Conservation (phyloP, 257 asterid genomes). For the Nicotiana obtusifolia region DNA sequence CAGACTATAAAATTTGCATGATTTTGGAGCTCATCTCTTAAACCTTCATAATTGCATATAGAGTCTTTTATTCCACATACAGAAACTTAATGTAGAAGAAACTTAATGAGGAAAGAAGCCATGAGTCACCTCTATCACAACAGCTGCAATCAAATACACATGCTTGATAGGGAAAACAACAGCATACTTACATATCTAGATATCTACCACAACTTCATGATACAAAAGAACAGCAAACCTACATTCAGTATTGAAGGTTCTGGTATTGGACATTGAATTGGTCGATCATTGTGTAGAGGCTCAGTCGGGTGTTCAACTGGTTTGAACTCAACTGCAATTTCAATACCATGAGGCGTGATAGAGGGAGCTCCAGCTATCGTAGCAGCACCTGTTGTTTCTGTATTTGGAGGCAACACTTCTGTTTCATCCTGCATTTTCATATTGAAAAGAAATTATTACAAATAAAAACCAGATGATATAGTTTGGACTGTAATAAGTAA, state of each 20-base stretch:
- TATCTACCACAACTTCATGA: background rate
- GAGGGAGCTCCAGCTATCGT: slow-evolving; percentile 39
- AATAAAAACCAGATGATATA: background rate
- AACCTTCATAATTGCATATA: background rate
- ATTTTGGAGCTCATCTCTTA: background rate
- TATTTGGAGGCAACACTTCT: slow-evolving; percentile 43
- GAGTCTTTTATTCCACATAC: background rate
- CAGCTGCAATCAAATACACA: background rate
- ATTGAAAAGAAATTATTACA: background rate
- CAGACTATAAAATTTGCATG: background rate
- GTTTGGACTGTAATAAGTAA: background rate
- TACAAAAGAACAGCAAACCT: slow-evolving; percentile 17
- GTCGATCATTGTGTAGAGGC: slow-evolving; percentile 80
- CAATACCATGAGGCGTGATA: slow-evolving; percentile 56
- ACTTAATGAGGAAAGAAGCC: background rate
- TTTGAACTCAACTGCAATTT: slow-evolving; percentile 67
- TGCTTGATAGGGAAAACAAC: background rate
- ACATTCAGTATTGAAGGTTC: slow-evolving; percentile 92
- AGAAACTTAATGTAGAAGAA: background rate
- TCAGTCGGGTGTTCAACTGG: slow-evolving; percentile 81
- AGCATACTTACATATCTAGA: background rate
- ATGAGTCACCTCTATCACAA: background rate
- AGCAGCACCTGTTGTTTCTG: slow-evolving; percentile 38
- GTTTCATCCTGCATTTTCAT: slow-evolving; percentile 41
- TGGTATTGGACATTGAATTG: slow-evolving; percentile 79